A percentile compares a stretch with the other conserved stretches of the same genome.
phyloP scores from a whole-genome alignment of 768 basidiomycete species.

The Gloeophyllum trabeum region DNA sequence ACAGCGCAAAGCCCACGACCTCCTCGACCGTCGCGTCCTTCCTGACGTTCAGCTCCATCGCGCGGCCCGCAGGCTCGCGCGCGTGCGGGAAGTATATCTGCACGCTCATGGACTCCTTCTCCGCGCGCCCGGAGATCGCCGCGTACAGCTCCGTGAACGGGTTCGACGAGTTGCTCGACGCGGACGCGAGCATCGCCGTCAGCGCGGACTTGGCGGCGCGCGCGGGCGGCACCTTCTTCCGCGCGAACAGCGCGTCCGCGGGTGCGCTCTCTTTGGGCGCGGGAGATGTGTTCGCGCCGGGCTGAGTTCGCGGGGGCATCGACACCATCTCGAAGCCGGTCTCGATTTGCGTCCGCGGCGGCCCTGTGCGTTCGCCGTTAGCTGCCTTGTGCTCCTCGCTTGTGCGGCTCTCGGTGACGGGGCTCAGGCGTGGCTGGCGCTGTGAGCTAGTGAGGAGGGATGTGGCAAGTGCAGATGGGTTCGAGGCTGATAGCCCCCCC shows the following conservation, averaged over 20 bases:
- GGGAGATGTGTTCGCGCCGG: conserved; percentile 9
- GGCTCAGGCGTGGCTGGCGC: conserved; percentile 41
- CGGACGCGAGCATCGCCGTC: conserved; percentile 62
- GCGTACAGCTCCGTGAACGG: conserved; percentile 86
- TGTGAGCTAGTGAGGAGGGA: conserved; percentile 25
- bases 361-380: conserved; percentile 10
- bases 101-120: conserved; percentile 45
- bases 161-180: conserved; percentile 52
- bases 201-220: conserved; percentile 50
- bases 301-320: conserved; percentile 17
- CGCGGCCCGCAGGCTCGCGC: conserved; percentile 40
- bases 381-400: conserved; percentile 9
- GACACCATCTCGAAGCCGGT: conserved; percentile 47
- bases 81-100: conserved; percentile 84
- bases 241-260: conserved; percentile 30
- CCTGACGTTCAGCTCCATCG: conserved; percentile 66
- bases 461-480: conserved; percentile 41
- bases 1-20: conserved; percentile 87
- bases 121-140: conserved; percentile 67
- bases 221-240: conserved; percentile 33
- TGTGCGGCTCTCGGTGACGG: conserved; percentile 43
- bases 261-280: conserved; percentile 8
- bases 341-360: conserved; percentile 21
- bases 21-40: conserved; percentile 91
- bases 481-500: conserved; percentile 38